Evolutionary conservation across 2,329 filamentous ascomycete genomes (phyloP), one percentile per base, ranked within the genome.

Genomic region (Fusarium sp.): DNA sequence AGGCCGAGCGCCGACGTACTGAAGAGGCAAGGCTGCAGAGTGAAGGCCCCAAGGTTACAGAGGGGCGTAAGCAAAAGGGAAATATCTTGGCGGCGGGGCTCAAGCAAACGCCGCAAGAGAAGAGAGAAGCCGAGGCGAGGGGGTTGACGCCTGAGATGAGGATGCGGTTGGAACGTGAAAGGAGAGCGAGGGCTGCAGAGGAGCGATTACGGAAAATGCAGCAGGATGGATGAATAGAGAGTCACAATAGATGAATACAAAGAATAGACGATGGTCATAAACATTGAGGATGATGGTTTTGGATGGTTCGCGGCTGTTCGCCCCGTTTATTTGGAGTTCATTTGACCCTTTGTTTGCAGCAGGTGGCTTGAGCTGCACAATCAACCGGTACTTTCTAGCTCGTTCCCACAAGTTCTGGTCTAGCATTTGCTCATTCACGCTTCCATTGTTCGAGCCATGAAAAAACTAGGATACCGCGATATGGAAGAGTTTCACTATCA

Each of bases 71-170:
- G 59, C 80, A 74, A 65, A 86, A 83, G 71, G 82, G 83, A 47
- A 85, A 82, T 72, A 86, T 83, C 64, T 74, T 82, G 24, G 80
- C 83, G 10, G 85, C 85, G 3, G 83, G 82, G 28, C 79, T 87
- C 26, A 85, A 86, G 67, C 94, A 94, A 83, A 91, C 91, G 19
- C 90, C 90, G 0, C 88, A 94, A 72, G 93, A 97, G 77, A 88
- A 86, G 75, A 86, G 94, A 66, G 91, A 95, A 75, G 93, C 96
- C 74, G 94, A 97, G 77, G 86, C 86, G 47, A 88, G 93, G 66
- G 94, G 95, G 0, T 83, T 98, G 81, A 96, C 92, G 40, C 89
- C 93, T 0, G 95, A 98, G 80, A 94, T 96, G 87, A 88, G 89
- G 76, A 87, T 89, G 86, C 88, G 87, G 76, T 78, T 98, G 53